Evolutionary conservation across 169 alveolate genomes (phyloP).

Genomic region (Eimeria brunetti): DNA sequence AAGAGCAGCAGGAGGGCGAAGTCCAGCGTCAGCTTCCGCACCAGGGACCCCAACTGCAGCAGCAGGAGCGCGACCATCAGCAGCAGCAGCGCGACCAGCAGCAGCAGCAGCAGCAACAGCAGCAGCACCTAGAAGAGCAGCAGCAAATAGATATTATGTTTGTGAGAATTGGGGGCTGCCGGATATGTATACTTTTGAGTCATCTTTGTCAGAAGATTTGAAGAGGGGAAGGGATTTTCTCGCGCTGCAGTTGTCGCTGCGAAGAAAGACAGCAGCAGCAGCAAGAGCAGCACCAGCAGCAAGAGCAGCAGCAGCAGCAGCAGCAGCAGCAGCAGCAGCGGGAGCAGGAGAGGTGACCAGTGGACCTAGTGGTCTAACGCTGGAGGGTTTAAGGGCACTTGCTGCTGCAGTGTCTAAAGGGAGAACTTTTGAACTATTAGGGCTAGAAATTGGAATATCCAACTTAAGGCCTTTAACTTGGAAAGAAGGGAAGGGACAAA

Average conservation of each 20-base stretch:
- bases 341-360: background rate
- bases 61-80: background rate
- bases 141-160: no score
- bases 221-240: background rate
- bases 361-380: no score
- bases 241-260: background rate
- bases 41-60: background rate
- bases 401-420: background rate
- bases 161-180: background rate
- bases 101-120: slow-evolving; percentile 18
- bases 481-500: background rate
- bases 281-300: background rate
- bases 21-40: background rate
- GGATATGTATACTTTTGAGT: background rate
- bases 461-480: background rate
- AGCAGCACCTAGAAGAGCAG: slow-evolving; percentile 4
- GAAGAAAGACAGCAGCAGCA: background rate
- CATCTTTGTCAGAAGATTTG: background rate
- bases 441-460: background rate
- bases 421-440: background rate
- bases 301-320: slow-evolving; percentile 21
- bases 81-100: background rate
- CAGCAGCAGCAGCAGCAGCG: background rate
- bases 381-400: background rate
- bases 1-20: background rate